phyloP scores from a whole-genome alignment of 805 yeast genomes.

The Candida pseudofarinosa region DNA sequence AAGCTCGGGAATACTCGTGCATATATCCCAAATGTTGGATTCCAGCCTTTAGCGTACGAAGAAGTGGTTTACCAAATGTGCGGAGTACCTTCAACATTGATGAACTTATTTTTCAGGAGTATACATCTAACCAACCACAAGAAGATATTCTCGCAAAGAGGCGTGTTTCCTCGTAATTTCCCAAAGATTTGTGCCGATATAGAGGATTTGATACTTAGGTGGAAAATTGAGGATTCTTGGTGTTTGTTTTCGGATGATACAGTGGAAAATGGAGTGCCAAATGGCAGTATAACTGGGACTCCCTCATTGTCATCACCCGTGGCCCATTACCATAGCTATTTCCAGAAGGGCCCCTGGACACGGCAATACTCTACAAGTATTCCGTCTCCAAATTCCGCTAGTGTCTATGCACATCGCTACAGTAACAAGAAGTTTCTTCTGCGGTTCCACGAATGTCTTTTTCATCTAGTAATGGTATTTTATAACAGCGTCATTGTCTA shows the following conservation, averaged over 20 bases:
- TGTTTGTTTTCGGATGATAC: background rate
- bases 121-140: conserved; percentile 50
- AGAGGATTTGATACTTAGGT: conserved; percentile 45
- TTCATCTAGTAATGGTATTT: conserved; percentile 34
- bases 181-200: conserved; percentile 53
- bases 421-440: conserved; percentile 23
- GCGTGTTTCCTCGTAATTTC: conserved; percentile 49
- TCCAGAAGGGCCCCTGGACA: background rate
- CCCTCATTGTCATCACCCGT: background rate
- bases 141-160: conserved; percentile 36
- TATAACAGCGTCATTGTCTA: conserved; percentile 43
- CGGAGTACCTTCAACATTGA: conserved; percentile 46
- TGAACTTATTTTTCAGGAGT: conserved; percentile 44
- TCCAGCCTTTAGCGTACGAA: conserved; percentile 13
- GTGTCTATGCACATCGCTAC: conserved; percentile 8
- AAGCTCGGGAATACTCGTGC: background rate
- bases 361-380: no score
- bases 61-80: conserved; percentile 35
- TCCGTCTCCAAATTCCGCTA: background rate
- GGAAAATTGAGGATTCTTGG: conserved; percentile 44
- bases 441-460: conserved; percentile 38
- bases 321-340: background rate
- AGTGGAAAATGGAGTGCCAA: background rate
- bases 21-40: conserved; percentile 7
- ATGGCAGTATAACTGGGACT: background rate